phyloP scores from a whole-genome alignment of 176 grass and related monocot species.

The Calamus simplicifolius region DNA sequence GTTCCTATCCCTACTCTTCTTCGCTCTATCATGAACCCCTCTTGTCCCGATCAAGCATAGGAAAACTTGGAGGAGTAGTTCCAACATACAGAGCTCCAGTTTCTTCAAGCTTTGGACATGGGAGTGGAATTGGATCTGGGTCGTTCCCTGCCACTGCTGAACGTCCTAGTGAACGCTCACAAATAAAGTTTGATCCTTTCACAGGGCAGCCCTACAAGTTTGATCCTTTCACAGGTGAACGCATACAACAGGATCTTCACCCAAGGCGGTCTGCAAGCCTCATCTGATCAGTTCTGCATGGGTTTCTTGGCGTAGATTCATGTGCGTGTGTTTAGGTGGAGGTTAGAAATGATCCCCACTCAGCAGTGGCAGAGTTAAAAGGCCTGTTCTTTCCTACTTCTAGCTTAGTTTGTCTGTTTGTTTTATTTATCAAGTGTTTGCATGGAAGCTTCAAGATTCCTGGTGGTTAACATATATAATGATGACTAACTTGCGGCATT shows the following conservation, averaged over 20 bases:
- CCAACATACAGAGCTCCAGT: conserved; percentile 27
- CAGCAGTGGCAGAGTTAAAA: too few relatives aligned
- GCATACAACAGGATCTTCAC: conserved; percentile 31
- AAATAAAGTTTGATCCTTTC: conserved; percentile 72
- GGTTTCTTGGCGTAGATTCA: too few relatives aligned
- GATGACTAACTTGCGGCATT: too few relatives aligned
- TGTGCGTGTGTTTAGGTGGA: too few relatives aligned
- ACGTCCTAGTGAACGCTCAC: conserved; percentile 26
- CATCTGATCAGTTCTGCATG: too few relatives aligned
- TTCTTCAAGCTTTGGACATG: conserved; percentile 23
- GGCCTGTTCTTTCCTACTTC: too few relatives aligned
- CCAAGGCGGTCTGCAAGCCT: too few relatives aligned
- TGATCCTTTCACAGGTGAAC: conserved; percentile 74
- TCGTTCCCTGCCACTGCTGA: conserved; percentile 28
- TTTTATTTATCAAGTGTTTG: too few relatives aligned
- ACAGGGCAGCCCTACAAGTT: conserved; percentile 78
- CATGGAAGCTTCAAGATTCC: too few relatives aligned
- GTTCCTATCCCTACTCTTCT: conserved; percentile 20
- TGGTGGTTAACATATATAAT: too few relatives aligned
- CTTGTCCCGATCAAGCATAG: conserved; percentile 20
- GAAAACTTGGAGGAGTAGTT: conserved; percentile 31
- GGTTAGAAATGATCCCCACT: too few relatives aligned
- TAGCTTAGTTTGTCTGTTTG: too few relatives aligned
- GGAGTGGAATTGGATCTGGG: conserved; percentile 7
- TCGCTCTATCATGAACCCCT: conserved; percentile 30